phyloP scores from a whole-genome alignment of 176 grass and related monocot genomes.

The Tuctoria greenei region DNA sequence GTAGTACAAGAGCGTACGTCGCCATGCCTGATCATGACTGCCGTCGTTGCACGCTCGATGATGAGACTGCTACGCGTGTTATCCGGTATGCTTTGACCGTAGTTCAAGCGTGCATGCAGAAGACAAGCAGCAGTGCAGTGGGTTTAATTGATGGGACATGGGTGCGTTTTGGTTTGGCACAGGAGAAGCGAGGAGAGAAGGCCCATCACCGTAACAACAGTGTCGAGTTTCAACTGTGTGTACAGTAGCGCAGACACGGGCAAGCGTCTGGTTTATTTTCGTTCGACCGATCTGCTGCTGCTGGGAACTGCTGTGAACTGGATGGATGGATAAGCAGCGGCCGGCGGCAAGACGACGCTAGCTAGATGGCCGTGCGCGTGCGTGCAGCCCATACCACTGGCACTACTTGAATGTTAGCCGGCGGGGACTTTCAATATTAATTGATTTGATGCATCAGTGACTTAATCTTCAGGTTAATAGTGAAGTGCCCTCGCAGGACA shows the following conservation, averaged over 20 bases:
- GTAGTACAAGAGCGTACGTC: too few relatives aligned
- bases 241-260: neutral
- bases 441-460: neutral
- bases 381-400: too few relatives aligned
- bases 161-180: conserved; percentile 9
- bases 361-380: too few relatives aligned
- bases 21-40: too few relatives aligned
- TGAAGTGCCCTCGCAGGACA: neutral
- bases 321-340: neutral
- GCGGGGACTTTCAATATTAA: neutral
- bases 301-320: neutral
- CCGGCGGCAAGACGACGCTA: too few relatives aligned
- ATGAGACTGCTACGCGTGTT: too few relatives aligned
- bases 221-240: conserved; percentile 26
- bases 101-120: neutral
- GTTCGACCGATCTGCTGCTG: neutral
- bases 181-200: too few relatives aligned
- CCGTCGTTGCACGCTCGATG: too few relatives aligned
- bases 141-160: neutral
- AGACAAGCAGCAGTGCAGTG: neutral
- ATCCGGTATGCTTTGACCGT: conserved; percentile 22
- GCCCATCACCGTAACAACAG: conserved; percentile 27
- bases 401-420: neutral
- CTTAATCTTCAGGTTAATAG: neutral
- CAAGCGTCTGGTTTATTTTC: neutral